Base-by-base conservation (phyloP, 1,284 basidiomycete genomes). In the Ceraceosorus bombacis region DNA sequence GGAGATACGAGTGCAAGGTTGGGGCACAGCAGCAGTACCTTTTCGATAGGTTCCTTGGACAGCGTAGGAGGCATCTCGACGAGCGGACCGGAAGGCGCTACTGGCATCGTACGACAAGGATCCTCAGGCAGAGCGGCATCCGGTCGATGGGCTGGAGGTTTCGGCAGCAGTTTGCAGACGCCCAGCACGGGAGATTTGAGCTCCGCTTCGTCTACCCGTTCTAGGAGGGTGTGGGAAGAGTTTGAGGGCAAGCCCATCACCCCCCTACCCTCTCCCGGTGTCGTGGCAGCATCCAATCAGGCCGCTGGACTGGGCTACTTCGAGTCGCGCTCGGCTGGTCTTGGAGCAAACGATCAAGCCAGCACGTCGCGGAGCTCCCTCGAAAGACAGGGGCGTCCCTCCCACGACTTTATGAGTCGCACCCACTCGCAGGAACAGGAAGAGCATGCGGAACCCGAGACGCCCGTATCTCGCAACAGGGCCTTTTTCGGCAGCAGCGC, bases 241-340 rank as follows among this genome's bases (percentile, higher is more conserved):
- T 74, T 76, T 46, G 70, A 74, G 43, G 73, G 73, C 36, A 68
- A 72, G 40, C 68, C 71, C 15, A 63, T 76, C n/a, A 66, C 68
- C 53, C 71, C 73, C 4, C 60, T 76, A 41, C 73, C 73, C 6
- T 72, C 70, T 57, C 73, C 73, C 3, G 63, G 49, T 6, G 13
- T 61, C 8, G 9, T 40, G 4, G 41, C 40, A 17, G 10, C 43
- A 46, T 46, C 15, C 43, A 55, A 56, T 9, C 55, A 53, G 10
- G 9, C 27, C 9, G 51, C 27, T 15, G 40, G 40, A 5, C n/a
- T 6, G n/a, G 52, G 12, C 27, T 36, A 15, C 12, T 12, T 48
- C 46, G 46, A 48, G 46, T 12, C 15, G 46, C 46, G 12, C 15
- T 12, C 46, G 46, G 15, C 46, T 12, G 46, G 46, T 15, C 9